Evolutionary conservation across 2,329 filamentous ascomycete genomes (phyloP).

Genomic region (Pezicula carpinea): DNA sequence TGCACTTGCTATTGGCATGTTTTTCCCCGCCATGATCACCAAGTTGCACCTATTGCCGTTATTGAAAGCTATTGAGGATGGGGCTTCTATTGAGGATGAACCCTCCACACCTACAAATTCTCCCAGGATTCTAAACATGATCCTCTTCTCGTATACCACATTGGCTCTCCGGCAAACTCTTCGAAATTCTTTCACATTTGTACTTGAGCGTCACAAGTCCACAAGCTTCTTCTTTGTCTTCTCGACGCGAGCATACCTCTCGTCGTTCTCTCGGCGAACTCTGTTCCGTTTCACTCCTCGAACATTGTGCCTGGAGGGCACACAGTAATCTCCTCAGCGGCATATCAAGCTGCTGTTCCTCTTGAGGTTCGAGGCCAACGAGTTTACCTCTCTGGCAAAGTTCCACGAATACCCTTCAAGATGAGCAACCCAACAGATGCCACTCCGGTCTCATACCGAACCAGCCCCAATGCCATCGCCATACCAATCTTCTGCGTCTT

Average conservation of each 20-base stretch:
- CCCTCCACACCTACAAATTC: no score
- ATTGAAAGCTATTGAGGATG: not conserved
- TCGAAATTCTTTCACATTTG: not conserved
- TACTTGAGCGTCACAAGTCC: not conserved
- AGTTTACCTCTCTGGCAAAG: not conserved
- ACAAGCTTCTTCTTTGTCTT: constrained; percentile 1
- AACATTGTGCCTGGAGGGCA: not conserved
- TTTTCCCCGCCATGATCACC: no score
- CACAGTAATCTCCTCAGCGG: not conserved
- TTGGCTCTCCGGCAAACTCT: not conserved
- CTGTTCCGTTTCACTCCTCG: not conserved
- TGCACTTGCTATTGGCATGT: no score
- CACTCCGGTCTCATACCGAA: not conserved
- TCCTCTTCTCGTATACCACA: not conserved
- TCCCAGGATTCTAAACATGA: not conserved
- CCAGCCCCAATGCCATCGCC: constrained; percentile 27
- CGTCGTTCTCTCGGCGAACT: not conserved
- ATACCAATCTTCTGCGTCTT: constrained; percentile 46
- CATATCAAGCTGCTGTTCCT: not conserved
- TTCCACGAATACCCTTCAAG: not conserved
- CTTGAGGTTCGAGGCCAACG: not conserved
- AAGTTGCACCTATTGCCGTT: not conserved
- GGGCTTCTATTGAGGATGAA: not conserved
- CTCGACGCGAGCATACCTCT: not conserved
- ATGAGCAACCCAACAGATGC: not conserved